Evolutionary conservation across 257 asterid genomes (phyloP).

Genomic region (Linaria vulgaris): DNA sequence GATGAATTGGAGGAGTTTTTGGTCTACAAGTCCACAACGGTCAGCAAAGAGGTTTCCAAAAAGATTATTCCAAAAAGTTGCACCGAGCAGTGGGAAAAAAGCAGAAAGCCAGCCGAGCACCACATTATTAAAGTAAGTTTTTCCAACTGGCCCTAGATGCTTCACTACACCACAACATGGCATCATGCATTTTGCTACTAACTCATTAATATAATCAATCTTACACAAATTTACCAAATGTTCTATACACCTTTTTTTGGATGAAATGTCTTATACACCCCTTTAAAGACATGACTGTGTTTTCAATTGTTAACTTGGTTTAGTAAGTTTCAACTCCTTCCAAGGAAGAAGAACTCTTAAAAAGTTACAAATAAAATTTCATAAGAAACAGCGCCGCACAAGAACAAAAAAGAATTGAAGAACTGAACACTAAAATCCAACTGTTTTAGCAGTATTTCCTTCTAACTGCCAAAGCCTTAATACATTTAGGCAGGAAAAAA

Average conservation of each 20-base stretch:
- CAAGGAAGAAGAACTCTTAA: slow-evolving; percentile 23
- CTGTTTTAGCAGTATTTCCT: slow-evolving; percentile 35
- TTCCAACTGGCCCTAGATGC: slow-evolving; percentile 42
- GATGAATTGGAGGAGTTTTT: slow-evolving; percentile 10
- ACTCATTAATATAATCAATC: no score
- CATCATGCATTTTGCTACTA: slow-evolving; percentile 10
- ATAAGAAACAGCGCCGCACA: slow-evolving; percentile 26
- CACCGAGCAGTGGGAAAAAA: slow-evolving; percentile 38
- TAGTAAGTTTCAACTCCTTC: slow-evolving; percentile 28
- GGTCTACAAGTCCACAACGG: slow-evolving; percentile 29
- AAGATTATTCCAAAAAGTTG: slow-evolving; percentile 31
- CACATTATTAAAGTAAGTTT: slow-evolving; percentile 40
- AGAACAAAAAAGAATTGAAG: slow-evolving; percentile 15
- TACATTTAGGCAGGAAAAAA: slow-evolving; percentile 32
- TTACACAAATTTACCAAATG: no score
- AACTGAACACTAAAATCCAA: slow-evolving; percentile 29
- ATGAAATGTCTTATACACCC: no score
- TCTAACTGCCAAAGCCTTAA: slow-evolving; percentile 38
- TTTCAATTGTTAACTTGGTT: slow-evolving; percentile 21
- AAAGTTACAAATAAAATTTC: slow-evolving; percentile 17
- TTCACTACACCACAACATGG: slow-evolving; percentile 23
- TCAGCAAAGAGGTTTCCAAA: slow-evolving; percentile 18
- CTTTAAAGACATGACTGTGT: slow-evolving; percentile 21
- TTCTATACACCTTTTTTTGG: not conserved
- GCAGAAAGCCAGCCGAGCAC: slow-evolving; percentile 24